Conservation (phyloP, 2,329 filamentous ascomycete genomes). For the Biscogniauxia marginata region DNA sequence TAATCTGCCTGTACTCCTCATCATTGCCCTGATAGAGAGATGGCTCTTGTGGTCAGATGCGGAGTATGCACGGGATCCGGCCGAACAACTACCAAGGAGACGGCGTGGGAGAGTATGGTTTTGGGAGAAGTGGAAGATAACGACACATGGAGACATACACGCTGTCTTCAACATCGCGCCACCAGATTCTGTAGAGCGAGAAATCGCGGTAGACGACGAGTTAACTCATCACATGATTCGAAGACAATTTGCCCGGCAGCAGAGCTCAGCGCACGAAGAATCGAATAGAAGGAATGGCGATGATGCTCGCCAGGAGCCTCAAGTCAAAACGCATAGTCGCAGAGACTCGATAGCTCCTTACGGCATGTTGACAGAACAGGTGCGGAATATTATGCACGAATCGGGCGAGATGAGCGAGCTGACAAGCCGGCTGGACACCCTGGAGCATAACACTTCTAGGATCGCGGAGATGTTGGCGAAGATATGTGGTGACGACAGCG, state of each 20-base stretch:
- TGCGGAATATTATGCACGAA: slow-evolving; percentile 49
- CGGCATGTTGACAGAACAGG: slow-evolving; percentile 49
- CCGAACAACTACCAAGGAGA: slow-evolving; percentile 22
- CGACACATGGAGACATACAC: slow-evolving; percentile 68
- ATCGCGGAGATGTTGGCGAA: slow-evolving; percentile 48
- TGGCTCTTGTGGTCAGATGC: slow-evolving; percentile 59
- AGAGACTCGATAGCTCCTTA: slow-evolving; percentile 56
- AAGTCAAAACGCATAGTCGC: slow-evolving; percentile 38
- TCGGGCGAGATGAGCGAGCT: slow-evolving; percentile 46
- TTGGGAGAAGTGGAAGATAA: slow-evolving; percentile 68
- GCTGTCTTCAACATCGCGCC: slow-evolving; percentile 71
- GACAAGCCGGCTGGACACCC: slow-evolving; percentile 42
- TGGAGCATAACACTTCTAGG: slow-evolving; percentile 50
- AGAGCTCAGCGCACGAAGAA: slow-evolving; percentile 35
- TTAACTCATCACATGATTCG: slow-evolving; percentile 58
- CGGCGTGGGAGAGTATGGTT: slow-evolving; percentile 45
- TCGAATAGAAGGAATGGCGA: slow-evolving; percentile 9
- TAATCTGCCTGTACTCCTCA: slow-evolving; percentile 71
- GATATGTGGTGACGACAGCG: slow-evolving; percentile 29
- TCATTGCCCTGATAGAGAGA: slow-evolving; percentile 71
- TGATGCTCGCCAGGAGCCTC: slow-evolving; percentile 9
- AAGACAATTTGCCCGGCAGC: slow-evolving; percentile 51
- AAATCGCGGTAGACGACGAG: slow-evolving; percentile 59
- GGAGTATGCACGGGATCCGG: slow-evolving; percentile 27
- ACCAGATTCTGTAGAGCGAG: slow-evolving; percentile 57